A percentile compares a stretch with the other conserved stretches of the same genome.
Evolutionary conservation across 2,329 filamentous ascomycete genomes (phyloP).

Genomic region (Scorias spongiosa): DNA sequence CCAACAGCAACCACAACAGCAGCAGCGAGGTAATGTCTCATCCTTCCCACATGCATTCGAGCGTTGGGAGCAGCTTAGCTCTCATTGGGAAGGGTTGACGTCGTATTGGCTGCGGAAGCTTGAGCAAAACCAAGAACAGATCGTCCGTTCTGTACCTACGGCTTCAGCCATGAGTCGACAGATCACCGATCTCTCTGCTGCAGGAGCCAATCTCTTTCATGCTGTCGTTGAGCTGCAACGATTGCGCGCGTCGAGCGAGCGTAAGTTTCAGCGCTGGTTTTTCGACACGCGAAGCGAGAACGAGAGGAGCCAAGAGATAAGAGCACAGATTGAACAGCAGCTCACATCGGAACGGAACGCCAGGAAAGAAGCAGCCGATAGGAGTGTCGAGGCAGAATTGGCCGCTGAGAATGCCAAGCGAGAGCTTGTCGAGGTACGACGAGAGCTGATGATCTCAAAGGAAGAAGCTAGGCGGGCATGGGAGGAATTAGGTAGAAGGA

Average conservation of each 20-base stretch:
- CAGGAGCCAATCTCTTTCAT: slow-evolving; percentile 92
- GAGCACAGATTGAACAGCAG: slow-evolving; percentile 61
- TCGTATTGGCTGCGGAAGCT: slow-evolving; percentile 93
- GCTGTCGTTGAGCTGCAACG: slow-evolving; percentile 93
- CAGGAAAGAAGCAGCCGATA: slow-evolving; percentile 46
- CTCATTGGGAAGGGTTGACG: slow-evolving; percentile 94
- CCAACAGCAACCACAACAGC: slow-evolving; percentile 6
- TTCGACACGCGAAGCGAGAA: slow-evolving; percentile 84
- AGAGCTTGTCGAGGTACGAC: slow-evolving; percentile 68
- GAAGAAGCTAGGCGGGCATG: slow-evolving; percentile 90
- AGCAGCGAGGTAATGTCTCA: slow-evolving; percentile 30
- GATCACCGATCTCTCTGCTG: slow-evolving; percentile 91
- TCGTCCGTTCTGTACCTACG: slow-evolving; percentile 59
- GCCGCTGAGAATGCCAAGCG: slow-evolving; percentile 15
- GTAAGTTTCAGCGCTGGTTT: slow-evolving; percentile 98
- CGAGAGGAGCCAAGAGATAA: slow-evolving; percentile 69
- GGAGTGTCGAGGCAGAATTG: slow-evolving; percentile 13
- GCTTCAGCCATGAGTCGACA: slow-evolving; percentile 82
- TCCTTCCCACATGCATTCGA: slow-evolving; percentile 95
- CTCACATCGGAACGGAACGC: slow-evolving; percentile 61
- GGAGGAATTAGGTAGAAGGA: slow-evolving; percentile 87
- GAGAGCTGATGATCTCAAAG: slow-evolving; percentile 86
- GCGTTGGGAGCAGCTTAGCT: slow-evolving; percentile 90
- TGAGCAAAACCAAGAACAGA: slow-evolving; percentile 76
- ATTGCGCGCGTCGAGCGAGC: slow-evolving; percentile 82